Evolutionary conservation across 441 rosid species (phyloP).

Genomic region (Viola pubescens): DNA sequence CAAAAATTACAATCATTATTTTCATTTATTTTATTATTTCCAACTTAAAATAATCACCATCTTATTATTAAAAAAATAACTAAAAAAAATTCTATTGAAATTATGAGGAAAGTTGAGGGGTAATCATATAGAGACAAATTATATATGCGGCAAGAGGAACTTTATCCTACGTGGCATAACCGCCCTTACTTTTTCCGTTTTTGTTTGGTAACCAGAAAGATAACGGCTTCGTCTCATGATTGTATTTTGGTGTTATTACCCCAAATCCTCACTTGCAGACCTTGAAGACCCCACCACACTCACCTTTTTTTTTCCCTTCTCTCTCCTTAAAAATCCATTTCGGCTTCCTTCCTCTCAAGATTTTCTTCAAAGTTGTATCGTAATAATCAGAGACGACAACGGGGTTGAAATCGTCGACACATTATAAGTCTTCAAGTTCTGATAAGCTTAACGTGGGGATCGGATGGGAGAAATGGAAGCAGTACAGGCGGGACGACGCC

Average conservation of each 20-base stretch:
- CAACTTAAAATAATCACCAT: too few relatives aligned
- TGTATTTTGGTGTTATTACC: conserved; percentile 23
- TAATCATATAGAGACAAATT: neutral
- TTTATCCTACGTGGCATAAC: neutral
- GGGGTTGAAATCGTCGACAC: too few relatives aligned
- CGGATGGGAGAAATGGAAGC: neutral
- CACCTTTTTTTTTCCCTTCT: neutral
- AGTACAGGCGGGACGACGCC: neutral
- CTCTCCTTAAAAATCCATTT: conserved; percentile 4
- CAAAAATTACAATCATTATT: too few relatives aligned
- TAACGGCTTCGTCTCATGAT: conserved; percentile 45
- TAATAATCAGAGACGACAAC: too few relatives aligned
- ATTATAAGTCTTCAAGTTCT: conserved; percentile 7
- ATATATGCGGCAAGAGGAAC: neutral
- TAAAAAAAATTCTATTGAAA: neutral
- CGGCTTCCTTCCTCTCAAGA: too few relatives aligned
- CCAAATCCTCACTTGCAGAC: neutral
- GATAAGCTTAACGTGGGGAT: neutral
- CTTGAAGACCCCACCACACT: conserved; percentile 1
- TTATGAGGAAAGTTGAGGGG: neutral
- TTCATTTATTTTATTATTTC: too few relatives aligned
- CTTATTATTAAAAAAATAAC: too few relatives aligned
- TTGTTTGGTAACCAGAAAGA: conserved; percentile 26
- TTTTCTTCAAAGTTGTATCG: neutral
- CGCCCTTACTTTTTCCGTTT: conserved; percentile 19